These are phyloP conservation scores for Ustilaginoidea virens DNA, from an alignment of 2,329 filamentous ascomycete genomes.

Conservation along the genomic window DNA sequence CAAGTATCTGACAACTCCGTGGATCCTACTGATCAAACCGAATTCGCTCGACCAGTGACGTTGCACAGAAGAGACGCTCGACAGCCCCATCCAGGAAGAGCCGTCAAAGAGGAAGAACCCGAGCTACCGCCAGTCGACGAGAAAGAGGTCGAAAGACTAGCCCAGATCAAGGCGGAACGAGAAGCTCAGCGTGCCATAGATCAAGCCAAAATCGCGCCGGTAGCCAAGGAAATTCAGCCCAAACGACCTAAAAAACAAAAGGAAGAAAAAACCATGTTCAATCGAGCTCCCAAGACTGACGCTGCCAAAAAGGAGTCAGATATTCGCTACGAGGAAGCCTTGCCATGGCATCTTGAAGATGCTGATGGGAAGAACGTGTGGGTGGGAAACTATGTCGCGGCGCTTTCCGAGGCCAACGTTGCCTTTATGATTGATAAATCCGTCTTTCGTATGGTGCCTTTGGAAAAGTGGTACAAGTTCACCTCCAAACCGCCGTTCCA, in stretches of 20 bases:
- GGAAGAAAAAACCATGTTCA: slow-evolving; percentile 76
- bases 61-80: slow-evolving; percentile 80
- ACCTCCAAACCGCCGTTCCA: slow-evolving; percentile 66
- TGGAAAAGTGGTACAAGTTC: slow-evolving; percentile 94
- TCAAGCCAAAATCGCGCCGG: slow-evolving; percentile 83
- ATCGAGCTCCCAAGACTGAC: slow-evolving; percentile 62
- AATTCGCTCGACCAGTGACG: slow-evolving; percentile 78
- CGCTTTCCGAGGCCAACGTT: slow-evolving; percentile 72
- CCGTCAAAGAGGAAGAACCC: slow-evolving; percentile 42
- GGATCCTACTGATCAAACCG: slow-evolving; percentile 53
- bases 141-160: slow-evolving; percentile 46
- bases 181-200: slow-evolving; percentile 78
- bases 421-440: slow-evolving; percentile 57
- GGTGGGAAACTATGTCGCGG: slow-evolving; percentile 81
- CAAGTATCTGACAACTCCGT: slow-evolving; percentile 43
- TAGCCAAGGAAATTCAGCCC: slow-evolving; percentile 40
- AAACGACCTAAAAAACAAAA: slow-evolving; percentile 49
- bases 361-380: slow-evolving; percentile 91
- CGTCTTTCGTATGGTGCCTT: slow-evolving; percentile 70
- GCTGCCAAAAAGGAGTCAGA: slow-evolving; percentile 62
- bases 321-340: slow-evolving; percentile 80
- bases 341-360: slow-evolving; percentile 95
- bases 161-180: slow-evolving; percentile 60
- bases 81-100: slow-evolving; percentile 46
- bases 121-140: slow-evolving; percentile 31